Evolutionary conservation across 1,284 basidiomycete genomes (phyloP).

Genomic region (Ustilago tritici): DNA sequence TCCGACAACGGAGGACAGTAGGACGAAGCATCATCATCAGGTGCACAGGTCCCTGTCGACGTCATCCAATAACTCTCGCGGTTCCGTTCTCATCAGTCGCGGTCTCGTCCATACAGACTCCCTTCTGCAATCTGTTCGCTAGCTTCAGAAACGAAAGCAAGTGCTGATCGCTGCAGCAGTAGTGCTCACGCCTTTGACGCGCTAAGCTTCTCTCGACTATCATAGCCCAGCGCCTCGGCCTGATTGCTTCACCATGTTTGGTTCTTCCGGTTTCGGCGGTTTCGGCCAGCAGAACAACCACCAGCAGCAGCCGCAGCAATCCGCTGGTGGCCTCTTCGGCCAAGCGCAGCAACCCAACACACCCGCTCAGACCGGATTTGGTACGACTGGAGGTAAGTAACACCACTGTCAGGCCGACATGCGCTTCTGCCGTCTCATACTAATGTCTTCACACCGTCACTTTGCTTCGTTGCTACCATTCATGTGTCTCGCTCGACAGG

Average conservation of each 20-base stretch:
- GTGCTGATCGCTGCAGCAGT: background rate
- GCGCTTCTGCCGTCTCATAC: background rate
- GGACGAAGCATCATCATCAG: background rate
- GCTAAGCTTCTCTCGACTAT: background rate
- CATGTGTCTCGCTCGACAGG: constrained; percentile 12
- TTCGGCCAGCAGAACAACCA: constrained; percentile 65
- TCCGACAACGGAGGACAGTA: background rate
- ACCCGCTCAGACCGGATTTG: constrained; percentile 56
- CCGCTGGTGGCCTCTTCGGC: constrained; percentile 68
- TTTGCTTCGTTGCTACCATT: background rate
- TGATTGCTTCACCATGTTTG: constrained; percentile 48
- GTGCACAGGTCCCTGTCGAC: background rate
- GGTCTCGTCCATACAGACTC: background rate
- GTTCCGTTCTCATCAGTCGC: background rate
- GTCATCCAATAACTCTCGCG: background rate
- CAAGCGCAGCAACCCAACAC: constrained; percentile 62
- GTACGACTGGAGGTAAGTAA: constrained; percentile 41
- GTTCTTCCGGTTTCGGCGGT: constrained; percentile 57
- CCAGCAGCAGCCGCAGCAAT: constrained; percentile 59
- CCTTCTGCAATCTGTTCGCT: background rate
- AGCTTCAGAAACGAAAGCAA: background rate
- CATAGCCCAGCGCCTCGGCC: background rate
- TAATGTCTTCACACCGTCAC: background rate
- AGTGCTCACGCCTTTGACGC: background rate
- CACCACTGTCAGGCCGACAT: background rate